Base-by-base conservation (phyloP, 805 yeast species). In the Middelhovenomyces tepae region DNA sequence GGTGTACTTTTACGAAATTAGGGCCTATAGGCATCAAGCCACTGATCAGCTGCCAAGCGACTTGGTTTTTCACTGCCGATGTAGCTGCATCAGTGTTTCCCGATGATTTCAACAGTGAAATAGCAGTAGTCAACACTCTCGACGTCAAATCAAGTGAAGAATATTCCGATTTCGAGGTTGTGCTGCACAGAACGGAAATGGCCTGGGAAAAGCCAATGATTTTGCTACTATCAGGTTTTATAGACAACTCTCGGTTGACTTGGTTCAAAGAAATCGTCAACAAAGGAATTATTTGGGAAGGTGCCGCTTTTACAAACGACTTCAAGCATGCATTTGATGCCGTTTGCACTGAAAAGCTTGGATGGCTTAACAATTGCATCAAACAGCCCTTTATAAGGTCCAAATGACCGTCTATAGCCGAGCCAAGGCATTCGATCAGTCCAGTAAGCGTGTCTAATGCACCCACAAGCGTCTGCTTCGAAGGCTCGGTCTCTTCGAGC, bases 1-100 rank as follows among this genome's bases (percentile, higher is more conserved):
- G 57, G 42, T 77, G 78, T 36, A 73, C 60, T 32, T 65, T 59
- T 22, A 81, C 59, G 36, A 72, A 69, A 16, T 62, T 57, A 10
- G 67, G 65, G 22, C 78, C 80, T 0, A 72, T 69, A 31, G 75
- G 69, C 65, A 80, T 71, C 3, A 79, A 52, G 2, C 89, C 89
- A 39, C 66, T 61, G 15, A 81, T 47, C 16, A 78, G 46, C 10
- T 71, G 64, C 89, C 91, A 81, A 25, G 67, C 83, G 56, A 27
- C 69, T 51, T 30, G 69, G 31, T 23, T 61, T 48, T 44, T 64
- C 51, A 43, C 56, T 48, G 51, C 59, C 49, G 39, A 62, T 34
- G 27, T 54, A 27, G 7, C 44, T 16, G 50, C 50, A 35, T 40
- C 50, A 19, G 43, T 50, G 28, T 43, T 47, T 13, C 42, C 49